These are phyloP conservation scores for Ophiostoma sp. DNA, from an alignment of 2,329 filamentous ascomycete species.

Conservation along the genomic window DNA sequence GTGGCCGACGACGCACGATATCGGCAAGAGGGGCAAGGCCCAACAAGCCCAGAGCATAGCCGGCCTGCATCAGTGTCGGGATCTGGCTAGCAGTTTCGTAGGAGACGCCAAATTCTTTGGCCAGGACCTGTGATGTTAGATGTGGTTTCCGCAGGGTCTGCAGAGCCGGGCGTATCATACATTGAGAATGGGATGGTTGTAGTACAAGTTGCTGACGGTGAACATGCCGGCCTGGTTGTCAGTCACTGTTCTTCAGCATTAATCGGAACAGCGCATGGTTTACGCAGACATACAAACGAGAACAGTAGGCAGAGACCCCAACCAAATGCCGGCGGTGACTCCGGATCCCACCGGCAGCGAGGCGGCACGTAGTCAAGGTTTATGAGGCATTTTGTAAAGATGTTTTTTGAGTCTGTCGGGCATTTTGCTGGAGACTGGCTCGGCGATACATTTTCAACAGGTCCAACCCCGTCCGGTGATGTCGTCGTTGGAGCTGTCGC, in stretches of 20 bases:
- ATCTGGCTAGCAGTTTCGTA: constrained; percentile 60
- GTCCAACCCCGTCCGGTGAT: not conserved
- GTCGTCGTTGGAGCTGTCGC: not conserved
- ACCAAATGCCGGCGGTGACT: constrained; percentile 17
- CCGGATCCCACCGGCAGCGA: constrained; percentile 20
- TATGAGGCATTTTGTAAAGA: not conserved
- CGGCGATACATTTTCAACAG: not conserved
- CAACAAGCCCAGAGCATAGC: constrained; percentile 67
- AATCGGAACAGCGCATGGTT: not conserved
- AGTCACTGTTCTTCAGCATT: not conserved
- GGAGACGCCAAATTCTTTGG: constrained; percentile 57
- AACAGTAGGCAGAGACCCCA: constrained; percentile 8
- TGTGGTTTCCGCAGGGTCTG: not conserved
- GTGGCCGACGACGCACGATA: constrained; percentile 56
- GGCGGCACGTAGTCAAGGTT: not conserved
- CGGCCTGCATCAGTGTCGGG: constrained; percentile 65
- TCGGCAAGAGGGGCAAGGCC: constrained; percentile 71
- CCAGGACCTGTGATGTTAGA: constrained; percentile 52
- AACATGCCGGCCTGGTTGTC: constrained; percentile 33
- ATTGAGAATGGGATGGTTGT: constrained; percentile 66
- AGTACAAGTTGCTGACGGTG: constrained; percentile 72
- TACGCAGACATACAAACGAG: not conserved
- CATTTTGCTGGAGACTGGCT: not conserved
- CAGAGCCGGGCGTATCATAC: not conserved
- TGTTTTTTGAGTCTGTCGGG: not conserved